Evolutionary conservation across 108 stramenopile species (phyloP).

Genomic region (Nannochloropsis gaditana): DNA sequence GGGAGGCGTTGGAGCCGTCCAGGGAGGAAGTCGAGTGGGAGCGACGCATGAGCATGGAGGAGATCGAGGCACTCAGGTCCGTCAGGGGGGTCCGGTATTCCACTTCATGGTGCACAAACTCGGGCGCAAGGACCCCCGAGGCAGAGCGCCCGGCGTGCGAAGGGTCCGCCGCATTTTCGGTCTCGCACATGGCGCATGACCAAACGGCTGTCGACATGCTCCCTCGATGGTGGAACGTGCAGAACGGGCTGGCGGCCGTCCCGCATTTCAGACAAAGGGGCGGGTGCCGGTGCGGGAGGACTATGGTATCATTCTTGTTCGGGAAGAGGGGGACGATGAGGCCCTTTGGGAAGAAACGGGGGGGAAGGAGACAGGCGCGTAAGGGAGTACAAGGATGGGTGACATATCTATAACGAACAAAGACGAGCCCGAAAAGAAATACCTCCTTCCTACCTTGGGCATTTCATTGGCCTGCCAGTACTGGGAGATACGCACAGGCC

Average conservation of each 20-base stretch:
- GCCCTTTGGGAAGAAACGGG: neutral
- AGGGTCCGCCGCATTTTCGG: neutral
- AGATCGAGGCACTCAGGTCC: neutral
- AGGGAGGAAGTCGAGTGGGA: neutral
- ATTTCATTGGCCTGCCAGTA: neutral
- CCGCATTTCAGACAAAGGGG: neutral
- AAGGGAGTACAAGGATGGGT: too few relatives aligned
- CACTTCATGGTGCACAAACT: neutral
- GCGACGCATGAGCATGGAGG: neutral
- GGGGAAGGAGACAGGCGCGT: neutral
- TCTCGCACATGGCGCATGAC: neutral
- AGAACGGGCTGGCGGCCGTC: neutral
- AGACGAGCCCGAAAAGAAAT: too few relatives aligned
- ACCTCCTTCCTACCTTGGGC: neutral
- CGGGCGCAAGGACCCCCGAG: neutral
- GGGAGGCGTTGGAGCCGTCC: neutral
- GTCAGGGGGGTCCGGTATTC: neutral
- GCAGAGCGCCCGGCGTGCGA: neutral
- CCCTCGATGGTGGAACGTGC: neutral
- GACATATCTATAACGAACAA: too few relatives aligned
- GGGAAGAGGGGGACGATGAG: neutral
- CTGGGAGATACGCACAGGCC: neutral
- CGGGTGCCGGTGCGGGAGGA: neutral
- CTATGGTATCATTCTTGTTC: neutral
- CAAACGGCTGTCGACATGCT: neutral